Conservation (phyloP, 148 eudicot genomes). For the Vaccinium myrtillus region DNA sequence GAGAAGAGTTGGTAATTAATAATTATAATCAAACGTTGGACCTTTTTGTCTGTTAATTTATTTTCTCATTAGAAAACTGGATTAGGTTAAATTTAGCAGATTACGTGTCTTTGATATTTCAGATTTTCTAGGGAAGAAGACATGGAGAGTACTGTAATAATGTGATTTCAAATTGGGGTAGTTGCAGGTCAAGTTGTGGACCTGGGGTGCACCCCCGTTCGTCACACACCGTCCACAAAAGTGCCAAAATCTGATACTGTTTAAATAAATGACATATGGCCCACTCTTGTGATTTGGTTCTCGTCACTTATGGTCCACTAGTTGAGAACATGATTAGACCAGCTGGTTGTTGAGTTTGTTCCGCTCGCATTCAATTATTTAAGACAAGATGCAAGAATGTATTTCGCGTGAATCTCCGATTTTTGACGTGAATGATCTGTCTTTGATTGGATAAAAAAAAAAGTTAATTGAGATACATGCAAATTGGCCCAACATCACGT, state of each 20-base stretch:
- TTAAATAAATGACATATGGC: too few species aligned
- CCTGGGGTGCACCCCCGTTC: neutral
- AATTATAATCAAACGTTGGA: neutral
- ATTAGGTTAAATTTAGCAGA: neutral
- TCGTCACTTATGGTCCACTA: neutral
- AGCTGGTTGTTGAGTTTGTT: too few species aligned
- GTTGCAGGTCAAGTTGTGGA: neutral
- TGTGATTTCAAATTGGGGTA: neutral
- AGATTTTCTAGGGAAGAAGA: neutral
- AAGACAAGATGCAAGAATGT: too few species aligned
- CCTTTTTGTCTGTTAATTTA: neutral
- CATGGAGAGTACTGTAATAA: neutral
- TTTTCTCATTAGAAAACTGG: neutral
- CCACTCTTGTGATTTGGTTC: neutral
- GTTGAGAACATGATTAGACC: too few species aligned
- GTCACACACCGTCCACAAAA: neutral
- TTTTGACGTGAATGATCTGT: too few species aligned
- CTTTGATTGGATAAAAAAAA: too few species aligned
- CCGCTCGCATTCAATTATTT: too few species aligned
- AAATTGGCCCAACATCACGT: too few species aligned
- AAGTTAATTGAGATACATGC: too few species aligned
- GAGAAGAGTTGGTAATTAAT: neutral
- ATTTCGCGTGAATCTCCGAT: too few species aligned
- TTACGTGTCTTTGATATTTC: neutral
- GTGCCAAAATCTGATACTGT: too few species aligned